These are phyloP conservation scores for Melaleuca alternifolia DNA, from an alignment of 345 rosid genomes.

Conservation along the genomic window DNA sequence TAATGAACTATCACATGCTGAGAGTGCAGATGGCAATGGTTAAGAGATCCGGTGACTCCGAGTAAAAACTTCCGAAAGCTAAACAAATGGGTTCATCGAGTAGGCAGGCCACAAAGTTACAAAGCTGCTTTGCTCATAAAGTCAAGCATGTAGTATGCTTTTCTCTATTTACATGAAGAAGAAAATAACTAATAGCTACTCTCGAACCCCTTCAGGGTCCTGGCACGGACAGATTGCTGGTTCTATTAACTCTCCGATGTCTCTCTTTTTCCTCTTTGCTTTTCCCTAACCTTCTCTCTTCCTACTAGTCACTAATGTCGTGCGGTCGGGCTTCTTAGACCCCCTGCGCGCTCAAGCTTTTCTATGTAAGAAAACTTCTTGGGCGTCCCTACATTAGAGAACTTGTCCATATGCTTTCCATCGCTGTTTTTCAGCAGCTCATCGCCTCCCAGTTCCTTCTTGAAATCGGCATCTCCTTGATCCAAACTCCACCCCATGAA, in stretches of 20 bases:
- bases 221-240: neutral
- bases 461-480: conserved; percentile 18
- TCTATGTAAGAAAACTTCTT: conserved; percentile 45
- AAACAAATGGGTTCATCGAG: neutral
- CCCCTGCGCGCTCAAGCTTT: conserved; percentile 41
- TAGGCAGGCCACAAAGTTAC: neutral
- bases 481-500: conserved; percentile 66
- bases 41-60: neutral
- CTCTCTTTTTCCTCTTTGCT: neutral
- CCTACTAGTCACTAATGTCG: conserved; percentile 27
- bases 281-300: neutral
- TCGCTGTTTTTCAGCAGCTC: conserved; percentile 25
- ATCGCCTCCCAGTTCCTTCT: conserved; percentile 24
- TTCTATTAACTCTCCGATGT: neutral
- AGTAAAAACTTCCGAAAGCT: neutral
- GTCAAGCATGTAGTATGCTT: neutral
- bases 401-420: conserved; percentile 20
- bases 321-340: conserved; percentile 62
- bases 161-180: neutral
- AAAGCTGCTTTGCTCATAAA: neutral
- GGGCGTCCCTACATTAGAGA: conserved; percentile 26
- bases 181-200: neutral
- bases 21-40: neutral
- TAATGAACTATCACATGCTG: neutral
- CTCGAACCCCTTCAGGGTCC: neutral